phyloP scores from a whole-genome alignment of 164 flowering plant genomes.

The Nelumbo lutea region DNA sequence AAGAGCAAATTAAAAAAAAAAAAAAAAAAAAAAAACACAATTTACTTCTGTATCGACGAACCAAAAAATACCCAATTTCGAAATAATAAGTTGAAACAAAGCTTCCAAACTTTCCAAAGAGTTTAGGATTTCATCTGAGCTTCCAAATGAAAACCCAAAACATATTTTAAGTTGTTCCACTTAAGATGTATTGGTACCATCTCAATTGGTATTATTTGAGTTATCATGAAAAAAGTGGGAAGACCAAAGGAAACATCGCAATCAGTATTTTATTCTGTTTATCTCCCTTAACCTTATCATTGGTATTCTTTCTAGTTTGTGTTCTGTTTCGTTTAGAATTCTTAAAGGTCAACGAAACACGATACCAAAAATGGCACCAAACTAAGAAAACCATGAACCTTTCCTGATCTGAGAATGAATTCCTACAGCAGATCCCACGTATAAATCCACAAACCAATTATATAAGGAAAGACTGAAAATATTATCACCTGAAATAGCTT shows the following conservation, averaged over 20 bases:
- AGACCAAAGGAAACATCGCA: neutral
- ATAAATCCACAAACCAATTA: neutral
- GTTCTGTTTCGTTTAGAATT: neutral
- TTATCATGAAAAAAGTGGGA: neutral
- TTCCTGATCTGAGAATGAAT: neutral
- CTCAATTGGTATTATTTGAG: too few relatives aligned
- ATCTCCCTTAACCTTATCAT: neutral
- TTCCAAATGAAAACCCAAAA: neutral
- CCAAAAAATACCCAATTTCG: too few relatives aligned
- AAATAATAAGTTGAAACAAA: too few relatives aligned
- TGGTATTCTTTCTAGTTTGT: neutral
- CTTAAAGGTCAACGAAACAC: neutral
- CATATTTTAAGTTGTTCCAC: neutral
- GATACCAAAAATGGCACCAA: neutral
- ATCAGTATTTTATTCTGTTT: neutral
- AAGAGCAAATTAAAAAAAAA: constrained; percentile 1
- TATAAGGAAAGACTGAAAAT: neutral
- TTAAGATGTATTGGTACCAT: neutral
- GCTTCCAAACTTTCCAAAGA: too few relatives aligned
- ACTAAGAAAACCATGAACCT: neutral
- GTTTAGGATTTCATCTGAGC: too few relatives aligned
- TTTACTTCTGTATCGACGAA: too few relatives aligned
- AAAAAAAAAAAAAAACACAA: too few relatives aligned
- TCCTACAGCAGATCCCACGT: neutral
- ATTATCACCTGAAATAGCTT: constrained; percentile 72